phyloP scores from a whole-genome alignment of 345 rosid species.

The Brassica nigra region DNA sequence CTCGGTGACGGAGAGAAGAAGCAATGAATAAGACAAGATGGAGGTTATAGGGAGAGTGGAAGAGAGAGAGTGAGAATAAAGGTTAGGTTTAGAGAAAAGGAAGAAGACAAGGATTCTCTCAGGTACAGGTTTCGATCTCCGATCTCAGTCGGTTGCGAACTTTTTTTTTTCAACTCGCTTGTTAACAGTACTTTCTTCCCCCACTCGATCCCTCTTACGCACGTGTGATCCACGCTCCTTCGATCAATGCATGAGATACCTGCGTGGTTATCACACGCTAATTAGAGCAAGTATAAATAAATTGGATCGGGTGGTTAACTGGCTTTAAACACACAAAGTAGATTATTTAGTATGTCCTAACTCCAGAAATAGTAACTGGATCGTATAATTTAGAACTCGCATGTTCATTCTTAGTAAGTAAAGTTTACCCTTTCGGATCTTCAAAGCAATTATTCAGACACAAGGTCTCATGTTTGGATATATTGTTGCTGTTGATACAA shows the following conservation, averaged over 20 bases:
- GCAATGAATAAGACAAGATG: slow-evolving; percentile 17
- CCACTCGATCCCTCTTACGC: not conserved
- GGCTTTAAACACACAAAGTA: slow-evolving; percentile 3
- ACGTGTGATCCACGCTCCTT: slow-evolving; percentile 7
- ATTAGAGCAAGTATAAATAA: not conserved
- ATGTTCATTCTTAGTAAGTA: not conserved
- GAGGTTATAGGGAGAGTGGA: not conserved
- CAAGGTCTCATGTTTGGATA: not conserved
- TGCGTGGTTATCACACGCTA: not conserved
- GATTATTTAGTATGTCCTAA: slow-evolving; percentile 7
- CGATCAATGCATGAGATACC: not conserved
- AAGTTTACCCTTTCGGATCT: slow-evolving; percentile 10
- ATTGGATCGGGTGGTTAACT: not conserved
- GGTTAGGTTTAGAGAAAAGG: slow-evolving; percentile 33
- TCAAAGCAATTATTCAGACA: slow-evolving; percentile 18
- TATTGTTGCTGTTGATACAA: slow-evolving; percentile 4
- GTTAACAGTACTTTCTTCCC: slow-evolving; percentile 22
- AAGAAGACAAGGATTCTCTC: slow-evolving; percentile 40
- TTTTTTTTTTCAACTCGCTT: slow-evolving; percentile 9
- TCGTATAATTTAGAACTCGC: slow-evolving; percentile 19
- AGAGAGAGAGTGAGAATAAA: slow-evolving; percentile 18
- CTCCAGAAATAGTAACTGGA: slow-evolving; percentile 13
- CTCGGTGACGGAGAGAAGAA: slow-evolving; percentile 1
- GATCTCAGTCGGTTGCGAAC: slow-evolving; percentile 29
- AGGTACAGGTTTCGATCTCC: slow-evolving; percentile 38